Evolutionary conservation across 768 basidiomycete genomes (phyloP).

Genomic region (Tulasnella sp.): DNA sequence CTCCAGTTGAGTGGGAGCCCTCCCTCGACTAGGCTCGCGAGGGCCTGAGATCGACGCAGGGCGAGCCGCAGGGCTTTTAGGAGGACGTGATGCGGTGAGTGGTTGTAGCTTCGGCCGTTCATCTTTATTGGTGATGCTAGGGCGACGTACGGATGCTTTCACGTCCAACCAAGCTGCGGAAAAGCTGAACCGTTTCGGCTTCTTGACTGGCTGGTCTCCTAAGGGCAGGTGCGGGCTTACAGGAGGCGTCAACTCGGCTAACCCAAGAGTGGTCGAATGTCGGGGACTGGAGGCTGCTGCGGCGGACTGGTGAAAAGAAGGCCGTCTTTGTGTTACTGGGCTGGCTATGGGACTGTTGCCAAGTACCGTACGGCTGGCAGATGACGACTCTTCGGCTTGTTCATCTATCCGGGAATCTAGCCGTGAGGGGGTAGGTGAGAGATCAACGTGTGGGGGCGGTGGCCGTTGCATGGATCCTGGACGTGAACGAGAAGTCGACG

Average conservation of each 20-base stretch:
- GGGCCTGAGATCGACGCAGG: too few relatives aligned
- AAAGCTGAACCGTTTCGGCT: constrained; percentile 13
- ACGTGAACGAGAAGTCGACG: constrained; percentile 3
- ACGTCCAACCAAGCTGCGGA: constrained; percentile 11
- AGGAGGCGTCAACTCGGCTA: not conserved
- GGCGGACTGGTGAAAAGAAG: not conserved
- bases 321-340: not conserved
- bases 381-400: not conserved
- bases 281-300: not conserved
- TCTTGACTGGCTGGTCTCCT: constrained; percentile 1
- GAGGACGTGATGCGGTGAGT: too few relatives aligned
- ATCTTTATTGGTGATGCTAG: too few relatives aligned
- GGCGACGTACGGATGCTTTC: not conserved
- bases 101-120: too few relatives aligned
- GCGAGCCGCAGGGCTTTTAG: too few relatives aligned
- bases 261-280: not conserved
- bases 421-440: not conserved
- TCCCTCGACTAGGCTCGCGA: too few relatives aligned
- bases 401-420: not conserved
- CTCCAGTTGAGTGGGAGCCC: not conserved
- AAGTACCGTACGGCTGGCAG: not conserved
- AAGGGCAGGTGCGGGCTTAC: not conserved
- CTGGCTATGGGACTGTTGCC: not conserved
- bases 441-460: not conserved
- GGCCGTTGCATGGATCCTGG: not conserved